Evolutionary conservation across 345 rosid genomes (phyloP).

Genomic region (Brassica incana): DNA sequence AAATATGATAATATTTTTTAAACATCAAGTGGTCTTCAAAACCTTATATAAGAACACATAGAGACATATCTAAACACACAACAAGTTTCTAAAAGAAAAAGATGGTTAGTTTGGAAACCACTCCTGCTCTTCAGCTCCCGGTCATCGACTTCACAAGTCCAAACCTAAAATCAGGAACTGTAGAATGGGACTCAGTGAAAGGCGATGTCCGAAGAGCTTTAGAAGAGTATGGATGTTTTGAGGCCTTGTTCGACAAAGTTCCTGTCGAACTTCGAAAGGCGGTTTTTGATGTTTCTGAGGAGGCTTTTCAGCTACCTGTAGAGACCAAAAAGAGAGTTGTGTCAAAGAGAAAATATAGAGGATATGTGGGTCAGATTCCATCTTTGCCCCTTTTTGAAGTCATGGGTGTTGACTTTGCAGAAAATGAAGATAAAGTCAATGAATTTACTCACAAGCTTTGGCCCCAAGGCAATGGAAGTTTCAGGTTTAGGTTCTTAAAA

Average conservation of each 20-base stretch:
- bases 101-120: constrained; percentile 22
- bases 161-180: constrained; percentile 18
- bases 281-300: constrained; percentile 16
- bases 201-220: constrained; percentile 24
- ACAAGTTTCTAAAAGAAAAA: constrained; percentile 5
- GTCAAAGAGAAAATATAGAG: constrained; percentile 21
- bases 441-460: constrained; percentile 28
- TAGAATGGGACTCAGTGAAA: constrained; percentile 32
- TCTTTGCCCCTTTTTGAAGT: constrained; percentile 18
- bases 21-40: background rate
- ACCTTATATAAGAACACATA: constrained; percentile 26
- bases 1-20: background rate
- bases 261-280: constrained; percentile 17
- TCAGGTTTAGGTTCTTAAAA: constrained; percentile 15
- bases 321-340: constrained; percentile 34
- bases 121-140: constrained; percentile 31
- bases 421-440: constrained; percentile 22
- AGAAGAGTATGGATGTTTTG: constrained; percentile 35
- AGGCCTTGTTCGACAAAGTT: constrained; percentile 37
- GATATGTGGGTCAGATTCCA: constrained; percentile 31
- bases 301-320: constrained; percentile 21
- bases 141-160: constrained; percentile 35
- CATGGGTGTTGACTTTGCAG: constrained; percentile 23
- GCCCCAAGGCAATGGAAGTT: constrained; percentile 29
- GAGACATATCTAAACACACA: constrained; percentile 3